Evolutionary conservation across 2,329 filamentous ascomycete genomes (phyloP), one percentile per base, ranked within the genome.

Genomic region (Sarocladium oryzae): DNA sequence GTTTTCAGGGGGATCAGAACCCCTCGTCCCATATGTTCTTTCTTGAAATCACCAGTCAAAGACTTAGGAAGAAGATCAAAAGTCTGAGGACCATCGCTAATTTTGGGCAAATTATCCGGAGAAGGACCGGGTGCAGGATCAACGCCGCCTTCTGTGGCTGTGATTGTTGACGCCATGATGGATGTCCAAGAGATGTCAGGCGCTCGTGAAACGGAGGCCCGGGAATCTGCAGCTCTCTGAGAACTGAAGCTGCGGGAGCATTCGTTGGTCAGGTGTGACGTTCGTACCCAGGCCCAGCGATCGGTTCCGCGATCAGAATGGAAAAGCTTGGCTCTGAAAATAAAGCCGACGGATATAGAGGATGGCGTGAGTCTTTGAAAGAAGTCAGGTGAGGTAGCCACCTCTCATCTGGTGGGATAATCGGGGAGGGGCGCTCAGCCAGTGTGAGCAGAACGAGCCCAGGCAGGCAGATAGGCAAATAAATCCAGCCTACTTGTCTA

Each of bases 1-100:
- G 83, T 85, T 66, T 84, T 85, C 45, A 86, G 70, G 26, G 81
- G 80, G 38, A 84, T 76, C 41, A 86, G 64, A 28, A 79, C 75
- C 15, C 76, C 76, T 18, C 67, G 66, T 16, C 71, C 64, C 21
- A 71, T 57, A 20, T 73, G 63, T 1, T 61, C 52, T 3, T 62
- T 54, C 28, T 63, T 65, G 9, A 73, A 56, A 21, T 66, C 61
- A 40, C 71, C 64, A 16, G 70, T 61, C 35, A 73, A 56, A 10
- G 63, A 64, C 49, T 72, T 71, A n/a, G 68, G 57, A 26, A 61
- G 18, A 15, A 57, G 32, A 30, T 49, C 46, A 20, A 36, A 9
- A 26, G n/a, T 24, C 32, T 49, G 33, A 4, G 46, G 46, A n/a
- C 20, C 30, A 5, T 49, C 32, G 16, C n/a, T 36, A 3, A 21